Evolutionary conservation across 2,329 filamentous ascomycete species (phyloP).

Genomic region (Tolypocladium sp.): DNA sequence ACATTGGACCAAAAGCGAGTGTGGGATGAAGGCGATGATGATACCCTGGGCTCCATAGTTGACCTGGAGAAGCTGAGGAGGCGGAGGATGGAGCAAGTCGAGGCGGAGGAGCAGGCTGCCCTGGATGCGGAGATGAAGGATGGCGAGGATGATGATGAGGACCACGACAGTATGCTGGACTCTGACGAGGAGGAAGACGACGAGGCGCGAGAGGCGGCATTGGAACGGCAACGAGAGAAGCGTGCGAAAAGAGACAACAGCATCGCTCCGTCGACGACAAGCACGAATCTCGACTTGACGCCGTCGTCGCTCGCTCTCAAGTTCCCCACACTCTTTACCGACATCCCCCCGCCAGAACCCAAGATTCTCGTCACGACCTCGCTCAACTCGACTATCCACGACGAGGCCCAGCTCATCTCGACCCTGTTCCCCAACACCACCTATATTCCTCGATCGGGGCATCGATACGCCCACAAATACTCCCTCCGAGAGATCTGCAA

Average conservation of each 20-base stretch:
- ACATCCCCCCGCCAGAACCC: conserved; percentile 51
- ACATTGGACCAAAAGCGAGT: conserved; percentile 83
- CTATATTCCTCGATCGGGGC: conserved; percentile 79
- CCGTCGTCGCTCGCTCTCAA: conserved; percentile 50
- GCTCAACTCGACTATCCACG: conserved; percentile 79
- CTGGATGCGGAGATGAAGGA: conserved; percentile 31
- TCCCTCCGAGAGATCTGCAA: conserved; percentile 81
- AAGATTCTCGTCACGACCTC: conserved; percentile 91
- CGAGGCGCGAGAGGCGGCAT: conserved; percentile 31
- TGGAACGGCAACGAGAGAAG: conserved; percentile 34
- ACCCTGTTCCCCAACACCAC: conserved; percentile 76
- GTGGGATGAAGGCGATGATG: conserved; percentile 71
- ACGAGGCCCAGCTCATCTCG: conserved; percentile 69
- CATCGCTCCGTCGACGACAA: conserved; percentile 48
- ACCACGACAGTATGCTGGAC: conserved; percentile 74
- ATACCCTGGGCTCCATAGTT: conserved; percentile 45
- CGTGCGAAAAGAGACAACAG: conserved; percentile 39
- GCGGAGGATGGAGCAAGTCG: conserved; percentile 43
- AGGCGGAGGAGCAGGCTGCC: conserved; percentile 40
- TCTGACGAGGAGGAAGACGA: conserved; percentile 48
- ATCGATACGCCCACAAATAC: conserved; percentile 83
- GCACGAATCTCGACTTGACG: conserved; percentile 55
- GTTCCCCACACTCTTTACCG: conserved; percentile 54
- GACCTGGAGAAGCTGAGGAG: conserved; percentile 52
- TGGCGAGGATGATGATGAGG: conserved; percentile 43